Evolutionary conservation across 75 land plant genomes (phyloP), one percentile per base, ranked within the genome.

Genomic region (Sequoiadendron giganteum): DNA sequence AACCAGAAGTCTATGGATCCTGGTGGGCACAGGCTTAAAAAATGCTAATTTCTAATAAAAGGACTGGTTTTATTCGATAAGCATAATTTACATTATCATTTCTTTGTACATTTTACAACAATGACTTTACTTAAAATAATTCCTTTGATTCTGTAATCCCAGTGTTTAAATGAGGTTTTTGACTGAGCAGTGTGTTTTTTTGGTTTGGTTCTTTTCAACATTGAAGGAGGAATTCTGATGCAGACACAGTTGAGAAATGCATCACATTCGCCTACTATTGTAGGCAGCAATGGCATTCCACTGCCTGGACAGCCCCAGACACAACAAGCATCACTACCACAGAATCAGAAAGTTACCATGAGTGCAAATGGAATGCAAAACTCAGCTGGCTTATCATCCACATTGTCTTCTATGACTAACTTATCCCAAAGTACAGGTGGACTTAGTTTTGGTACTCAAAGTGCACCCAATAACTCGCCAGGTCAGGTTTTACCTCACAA

Each of bases 1-100:
- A 87, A 86, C 75, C 91, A 87, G 83, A 90, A 72, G 85, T 79
- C 92, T 36, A 34, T 52, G 32, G 93, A 93, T 88, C 77, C 87
- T 87, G 94, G 92, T 93, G 89, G 42, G 49, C 45, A 34, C 70
- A 42, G 85, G 8, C 49, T 21, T 14, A 42, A 19, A 83, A 43
- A 83, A 34, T 75, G 14, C 77, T 65, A 34, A 32, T 75, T 75
- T 34, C 15, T 75, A 34, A 75, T 75, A 34, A 65, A 65, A 28
- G 28, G 28, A 75, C 38, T 75, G 34, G 15, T 72, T 34, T 83
- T 83, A 42, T 13, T 83, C 2, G 1, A 43, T 25, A 42, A 42
- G 32, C 13, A 83, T 83, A 28, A 45, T 45, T 10, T 83, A 34
- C n/a, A 42, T 11, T 42, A 19, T 28, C 45, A 83, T 42, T 82